phyloP scores from a whole-genome alignment of 2,329 filamentous ascomycete genomes.

The Furcasterigmium sp. region DNA sequence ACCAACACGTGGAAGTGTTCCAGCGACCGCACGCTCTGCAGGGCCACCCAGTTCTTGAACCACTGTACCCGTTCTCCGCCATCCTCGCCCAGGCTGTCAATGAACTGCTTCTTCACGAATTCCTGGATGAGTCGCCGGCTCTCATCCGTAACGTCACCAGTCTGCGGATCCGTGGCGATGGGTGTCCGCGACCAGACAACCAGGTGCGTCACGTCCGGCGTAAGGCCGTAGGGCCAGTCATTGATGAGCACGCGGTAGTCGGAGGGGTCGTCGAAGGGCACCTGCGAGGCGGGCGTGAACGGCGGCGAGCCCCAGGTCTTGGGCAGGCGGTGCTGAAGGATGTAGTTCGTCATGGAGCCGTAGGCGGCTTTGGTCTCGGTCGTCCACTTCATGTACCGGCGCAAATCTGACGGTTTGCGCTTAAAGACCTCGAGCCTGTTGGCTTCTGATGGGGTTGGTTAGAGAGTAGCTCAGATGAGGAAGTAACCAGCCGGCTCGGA shows the following conservation, averaged over 20 bases:
- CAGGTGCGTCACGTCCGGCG: slow-evolving; percentile 64
- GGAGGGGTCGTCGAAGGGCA: slow-evolving; percentile 47
- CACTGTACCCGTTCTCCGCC: slow-evolving; percentile 59
- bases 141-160: slow-evolving; percentile 66
- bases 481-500: background rate
- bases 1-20: slow-evolving; percentile 85
- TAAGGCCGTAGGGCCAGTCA: slow-evolving; percentile 89
- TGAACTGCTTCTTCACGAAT: slow-evolving; percentile 69
- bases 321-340: slow-evolving; percentile 67
- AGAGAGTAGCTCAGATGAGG: background rate
- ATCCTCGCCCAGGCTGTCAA: slow-evolving; percentile 44
- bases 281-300: slow-evolving; percentile 43
- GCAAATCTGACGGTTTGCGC: slow-evolving; percentile 73
- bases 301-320: slow-evolving; percentile 58
- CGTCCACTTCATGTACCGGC: slow-evolving; percentile 75
- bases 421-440: slow-evolving; percentile 71
- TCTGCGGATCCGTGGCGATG: slow-evolving; percentile 65
- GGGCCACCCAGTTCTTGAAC: slow-evolving; percentile 90
- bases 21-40: slow-evolving; percentile 82
- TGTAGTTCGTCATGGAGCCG: slow-evolving; percentile 75
- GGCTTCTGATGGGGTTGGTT: too few relatives aligned
- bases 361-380: slow-evolving; percentile 64
- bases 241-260: slow-evolving; percentile 74
- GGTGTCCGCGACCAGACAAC: slow-evolving; percentile 88
- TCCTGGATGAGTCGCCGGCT: slow-evolving; percentile 58